phyloP scores from a whole-genome alignment of 148 eudicot genomes.

The Camellia japonica region DNA sequence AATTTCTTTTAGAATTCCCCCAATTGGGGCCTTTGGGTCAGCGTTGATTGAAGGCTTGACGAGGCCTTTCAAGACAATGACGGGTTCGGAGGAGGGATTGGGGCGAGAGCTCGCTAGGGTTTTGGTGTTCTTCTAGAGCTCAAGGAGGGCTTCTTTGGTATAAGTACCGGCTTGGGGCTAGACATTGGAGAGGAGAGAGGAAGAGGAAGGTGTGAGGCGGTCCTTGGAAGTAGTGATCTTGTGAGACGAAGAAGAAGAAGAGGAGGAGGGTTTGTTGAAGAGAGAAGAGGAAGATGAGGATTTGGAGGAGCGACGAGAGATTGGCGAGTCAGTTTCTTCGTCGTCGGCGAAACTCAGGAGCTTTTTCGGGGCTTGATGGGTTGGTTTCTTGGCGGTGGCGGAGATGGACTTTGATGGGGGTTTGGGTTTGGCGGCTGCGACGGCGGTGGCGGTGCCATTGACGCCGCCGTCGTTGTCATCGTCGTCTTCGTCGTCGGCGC shows the following conservation, averaged over 20 bases:
- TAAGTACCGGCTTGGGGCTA: slow-evolving; percentile 80
- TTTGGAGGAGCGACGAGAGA: slow-evolving; percentile 34
- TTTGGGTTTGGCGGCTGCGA: slow-evolving; percentile 15
- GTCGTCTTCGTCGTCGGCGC: slow-evolving; percentile 45
- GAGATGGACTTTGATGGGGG: slow-evolving; percentile 15
- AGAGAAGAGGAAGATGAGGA: slow-evolving; percentile 33
- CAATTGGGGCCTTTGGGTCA: neutral
- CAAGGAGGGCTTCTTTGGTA: slow-evolving; percentile 78
- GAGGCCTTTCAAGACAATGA: slow-evolving; percentile 62
- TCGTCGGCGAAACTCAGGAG: slow-evolving; percentile 77
- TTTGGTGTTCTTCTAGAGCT: slow-evolving; percentile 80
- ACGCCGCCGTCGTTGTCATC: slow-evolving; percentile 34
- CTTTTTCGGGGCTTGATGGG: slow-evolving; percentile 37
- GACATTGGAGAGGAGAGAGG: slow-evolving; percentile 54
- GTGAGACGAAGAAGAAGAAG: slow-evolving; percentile 48
- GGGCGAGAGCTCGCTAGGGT: slow-evolving; percentile 48
- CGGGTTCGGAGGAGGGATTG: slow-evolving; percentile 52
- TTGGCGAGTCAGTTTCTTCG: slow-evolving; percentile 53
- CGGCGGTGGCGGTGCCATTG: slow-evolving; percentile 8
- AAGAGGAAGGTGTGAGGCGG: slow-evolving; percentile 35
- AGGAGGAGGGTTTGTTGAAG: slow-evolving; percentile 23
- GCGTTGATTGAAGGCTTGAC: slow-evolving; percentile 39
- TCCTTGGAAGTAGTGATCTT: slow-evolving; percentile 50
- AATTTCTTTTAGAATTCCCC: slow-evolving; percentile 15
- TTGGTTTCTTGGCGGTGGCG: slow-evolving; percentile 39